Evolutionary conservation across 257 asterid species (phyloP), one percentile per base, ranked within the genome.

Genomic region (Gentiana dahurica): DNA sequence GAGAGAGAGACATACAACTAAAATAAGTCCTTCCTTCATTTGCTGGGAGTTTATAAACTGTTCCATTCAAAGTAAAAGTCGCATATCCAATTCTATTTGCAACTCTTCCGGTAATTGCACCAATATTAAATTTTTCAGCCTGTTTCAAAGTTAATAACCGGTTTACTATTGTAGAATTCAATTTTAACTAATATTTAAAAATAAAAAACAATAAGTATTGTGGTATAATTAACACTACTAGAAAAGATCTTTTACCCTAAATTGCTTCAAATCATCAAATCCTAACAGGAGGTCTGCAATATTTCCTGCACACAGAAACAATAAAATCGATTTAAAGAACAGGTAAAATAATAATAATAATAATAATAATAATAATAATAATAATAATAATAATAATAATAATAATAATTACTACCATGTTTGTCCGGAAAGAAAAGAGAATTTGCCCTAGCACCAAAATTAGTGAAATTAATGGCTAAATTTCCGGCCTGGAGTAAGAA

Each of bases 41-140:
- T 35, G 71, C 55, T 0, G 36, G 44, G 13, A 72, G 64, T 58
- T 67, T 67, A 55, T 72, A 68, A 33, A 2, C 12, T 8, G 63
- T 63, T 34, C 77, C 73, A 34, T 70, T 49, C 37, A 70, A 6
- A 34, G 65, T 54, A 54, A 70, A 64, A 34, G 60, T 66, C 47
- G 63, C 73, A 59, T 56, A 57, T 0, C 53, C 55, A 58, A 72
- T 72, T 45, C 73, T 57, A 36, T 67, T 67, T 24, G 73, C 63
- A 38, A 72, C 77, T 36, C 77, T 61, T 59, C 77, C 77, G 37
- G 68, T 58, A 48, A 72, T 55, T 11, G 65, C 64, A 12, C 73
- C 73, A 1, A 67, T 67, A 6, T 12, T 34, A 33, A 46, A 5
- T 15, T 58, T 58, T 8, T 58, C 62, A 11, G 35, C 8, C 62